phyloP scores from a whole-genome alignment of 2,329 filamentous ascomycete genomes.

The Penicillium glabrum region DNA sequence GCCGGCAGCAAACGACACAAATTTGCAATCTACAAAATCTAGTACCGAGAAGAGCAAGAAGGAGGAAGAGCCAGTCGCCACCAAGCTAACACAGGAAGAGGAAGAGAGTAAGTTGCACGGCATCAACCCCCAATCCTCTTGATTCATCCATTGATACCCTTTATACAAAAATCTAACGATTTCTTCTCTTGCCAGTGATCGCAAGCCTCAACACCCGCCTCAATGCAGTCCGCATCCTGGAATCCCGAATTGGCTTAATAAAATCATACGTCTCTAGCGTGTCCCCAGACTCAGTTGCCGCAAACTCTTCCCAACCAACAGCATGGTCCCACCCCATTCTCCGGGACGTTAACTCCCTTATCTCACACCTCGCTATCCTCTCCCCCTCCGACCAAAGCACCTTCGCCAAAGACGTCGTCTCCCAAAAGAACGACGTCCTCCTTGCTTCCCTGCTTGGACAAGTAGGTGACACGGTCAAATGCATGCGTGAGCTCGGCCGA shows the following conservation, averaged over 20 bases:
- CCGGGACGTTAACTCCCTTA: constrained; percentile 81
- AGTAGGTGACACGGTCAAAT: constrained; percentile 70
- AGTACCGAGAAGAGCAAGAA: background rate
- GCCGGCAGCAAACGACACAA: constrained; percentile 22
- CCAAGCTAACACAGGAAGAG: constrained; percentile 57
- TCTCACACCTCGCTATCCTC: constrained; percentile 79
- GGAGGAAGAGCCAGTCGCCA: background rate
- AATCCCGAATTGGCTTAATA: constrained; percentile 71
- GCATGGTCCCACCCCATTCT: constrained; percentile 70
- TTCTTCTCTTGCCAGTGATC: constrained; percentile 47
- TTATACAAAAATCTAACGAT: background rate
- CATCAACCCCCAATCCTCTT: background rate
- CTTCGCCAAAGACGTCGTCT: constrained; percentile 69
- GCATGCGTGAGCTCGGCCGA: constrained; percentile 70
- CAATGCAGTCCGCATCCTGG: constrained; percentile 92
- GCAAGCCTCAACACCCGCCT: constrained; percentile 77
- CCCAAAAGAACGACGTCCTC: constrained; percentile 80
- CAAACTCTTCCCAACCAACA: constrained; percentile 50
- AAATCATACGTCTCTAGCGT: constrained; percentile 74
- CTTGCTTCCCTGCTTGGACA: constrained; percentile 74
- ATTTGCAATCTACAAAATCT: background rate
- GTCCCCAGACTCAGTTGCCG: constrained; percentile 63
- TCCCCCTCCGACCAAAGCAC: constrained; percentile 66
- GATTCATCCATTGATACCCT: constrained; percentile 11
- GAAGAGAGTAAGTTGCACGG: constrained; percentile 55